phyloP scores from a whole-genome alignment of 2,329 filamentous ascomycete genomes.

The Colletotrichum tropicicola region DNA sequence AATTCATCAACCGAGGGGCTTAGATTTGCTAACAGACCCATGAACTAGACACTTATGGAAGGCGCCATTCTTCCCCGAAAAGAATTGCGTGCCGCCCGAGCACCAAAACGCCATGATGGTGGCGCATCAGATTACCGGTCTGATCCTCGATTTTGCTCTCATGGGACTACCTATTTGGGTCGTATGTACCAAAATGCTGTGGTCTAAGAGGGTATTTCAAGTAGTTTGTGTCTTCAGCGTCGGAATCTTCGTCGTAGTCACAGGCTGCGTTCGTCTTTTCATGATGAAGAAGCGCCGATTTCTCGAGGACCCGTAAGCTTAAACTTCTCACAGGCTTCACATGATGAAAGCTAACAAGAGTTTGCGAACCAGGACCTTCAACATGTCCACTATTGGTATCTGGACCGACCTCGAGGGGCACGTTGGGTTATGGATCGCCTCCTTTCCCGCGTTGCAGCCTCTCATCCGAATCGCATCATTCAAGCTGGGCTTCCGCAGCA shows the following conservation, averaged over 20 bases:
- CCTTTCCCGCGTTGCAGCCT: constrained; percentile 49
- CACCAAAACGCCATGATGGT: constrained; percentile 42
- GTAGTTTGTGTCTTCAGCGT: constrained; percentile 48
- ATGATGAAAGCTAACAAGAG: fast-evolving
- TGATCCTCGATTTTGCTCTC: constrained; percentile 43
- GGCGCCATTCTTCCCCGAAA: constrained; percentile 27
- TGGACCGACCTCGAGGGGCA: constrained; percentile 52
- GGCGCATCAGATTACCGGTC: constrained; percentile 39
- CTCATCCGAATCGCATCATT: constrained; percentile 41
- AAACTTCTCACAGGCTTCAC: too few relatives aligned
- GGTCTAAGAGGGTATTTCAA: constrained; percentile 40
- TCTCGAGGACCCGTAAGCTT: constrained; percentile 41
- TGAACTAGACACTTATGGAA: constrained; percentile 32
- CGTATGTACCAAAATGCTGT: constrained; percentile 45
- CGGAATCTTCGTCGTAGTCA: constrained; percentile 45
- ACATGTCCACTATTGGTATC: constrained; percentile 44
- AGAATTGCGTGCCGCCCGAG: constrained; percentile 35
- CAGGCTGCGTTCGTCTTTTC: constrained; percentile 45
- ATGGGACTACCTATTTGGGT: constrained; percentile 46
- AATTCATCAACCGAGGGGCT: neutral
- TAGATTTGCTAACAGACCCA: too few relatives aligned
- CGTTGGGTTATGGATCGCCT: constrained; percentile 50
- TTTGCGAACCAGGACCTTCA: constrained; percentile 40
- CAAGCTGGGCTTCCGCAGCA: constrained; percentile 37
- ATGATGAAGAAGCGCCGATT: constrained; percentile 41